These are phyloP conservation scores for Vigna unguiculata DNA, from an alignment of 306 rosid species.

Conservation along the genomic window DNA sequence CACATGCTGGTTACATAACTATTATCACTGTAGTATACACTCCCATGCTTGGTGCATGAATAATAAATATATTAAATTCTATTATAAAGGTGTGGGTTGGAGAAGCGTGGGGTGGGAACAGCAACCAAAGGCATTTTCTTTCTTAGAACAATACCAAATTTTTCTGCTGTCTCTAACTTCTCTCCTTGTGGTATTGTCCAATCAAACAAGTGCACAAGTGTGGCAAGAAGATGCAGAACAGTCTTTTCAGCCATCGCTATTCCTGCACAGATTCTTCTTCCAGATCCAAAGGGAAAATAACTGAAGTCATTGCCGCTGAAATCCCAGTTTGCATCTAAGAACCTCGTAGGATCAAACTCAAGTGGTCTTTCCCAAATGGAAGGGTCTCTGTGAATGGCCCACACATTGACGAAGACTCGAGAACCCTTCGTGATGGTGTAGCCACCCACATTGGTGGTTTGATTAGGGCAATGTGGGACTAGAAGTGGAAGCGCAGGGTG, in stretches of 20 bases:
- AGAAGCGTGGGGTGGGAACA: slow-evolving; percentile 59
- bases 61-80: not conserved
- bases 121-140: slow-evolving; percentile 64
- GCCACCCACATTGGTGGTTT: slow-evolving; percentile 60
- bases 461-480: slow-evolving; percentile 71
- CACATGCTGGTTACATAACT: too few species aligned
- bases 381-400: slow-evolving; percentile 88
- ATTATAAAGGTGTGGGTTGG: slow-evolving; percentile 55
- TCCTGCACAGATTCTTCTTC: slow-evolving; percentile 80
- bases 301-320: slow-evolving; percentile 66
- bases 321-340: slow-evolving; percentile 60
- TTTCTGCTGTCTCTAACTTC: slow-evolving; percentile 55
- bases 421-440: slow-evolving; percentile 69
- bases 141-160: slow-evolving; percentile 66
- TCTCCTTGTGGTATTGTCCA: slow-evolving; percentile 62
- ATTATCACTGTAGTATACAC: too few species aligned
- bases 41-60: too few species aligned
- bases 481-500: slow-evolving; percentile 66
- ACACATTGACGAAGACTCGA: slow-evolving; percentile 64
- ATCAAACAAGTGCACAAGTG: slow-evolving; percentile 70
- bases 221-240: slow-evolving; percentile 63
- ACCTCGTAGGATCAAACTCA: slow-evolving; percentile 69
- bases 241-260: slow-evolving; percentile 79
- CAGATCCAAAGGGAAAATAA: slow-evolving; percentile 81
- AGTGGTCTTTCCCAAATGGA: slow-evolving; percentile 68